Evolutionary conservation across 306 rosid genomes (phyloP).

Genomic region (Inga laurina): DNA sequence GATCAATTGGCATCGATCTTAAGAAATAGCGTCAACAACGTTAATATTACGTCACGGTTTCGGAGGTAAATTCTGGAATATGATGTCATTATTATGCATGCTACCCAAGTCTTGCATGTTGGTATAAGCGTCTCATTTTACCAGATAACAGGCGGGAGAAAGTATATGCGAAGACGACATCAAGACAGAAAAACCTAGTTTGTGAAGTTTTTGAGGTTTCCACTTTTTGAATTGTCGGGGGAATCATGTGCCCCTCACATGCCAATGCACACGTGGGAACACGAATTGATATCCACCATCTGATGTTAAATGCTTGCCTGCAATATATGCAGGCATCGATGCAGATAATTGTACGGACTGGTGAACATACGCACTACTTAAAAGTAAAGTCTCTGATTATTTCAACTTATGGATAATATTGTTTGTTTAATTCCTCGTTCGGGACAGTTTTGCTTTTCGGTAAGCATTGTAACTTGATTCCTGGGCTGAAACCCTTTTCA

Average conservation of each 20-base stretch:
- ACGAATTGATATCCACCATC: constrained; percentile 26
- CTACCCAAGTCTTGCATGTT: constrained; percentile 3
- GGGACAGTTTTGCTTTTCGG: not conserved
- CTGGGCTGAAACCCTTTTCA: not conserved
- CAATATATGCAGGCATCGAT: constrained; percentile 10
- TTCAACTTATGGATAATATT: constrained; percentile 10
- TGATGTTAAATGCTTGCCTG: constrained; percentile 10
- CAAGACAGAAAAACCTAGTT: constrained; percentile 37
- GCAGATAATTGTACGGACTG: not conserved
- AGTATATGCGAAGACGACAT: constrained; percentile 32
- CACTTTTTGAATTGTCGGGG: constrained; percentile 29
- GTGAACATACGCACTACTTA: not conserved
- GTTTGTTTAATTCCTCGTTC: not conserved
- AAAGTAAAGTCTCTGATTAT: not conserved
- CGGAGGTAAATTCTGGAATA: constrained; percentile 38
- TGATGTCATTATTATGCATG: constrained; percentile 18
- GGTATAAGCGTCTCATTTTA: constrained; percentile 26
- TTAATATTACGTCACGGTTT: constrained; percentile 42
- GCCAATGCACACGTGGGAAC: constrained; percentile 6
- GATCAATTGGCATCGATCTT: constrained; percentile 36
- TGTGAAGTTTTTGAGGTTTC: constrained; percentile 39
- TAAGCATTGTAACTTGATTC: not conserved
- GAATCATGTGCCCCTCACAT: constrained; percentile 11
- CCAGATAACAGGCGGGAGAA: constrained; percentile 39
- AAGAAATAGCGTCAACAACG: constrained; percentile 47